These are phyloP conservation scores for Podaxis sp. DNA, from an alignment of 768 basidiomycete species.

Conservation along the genomic window DNA sequence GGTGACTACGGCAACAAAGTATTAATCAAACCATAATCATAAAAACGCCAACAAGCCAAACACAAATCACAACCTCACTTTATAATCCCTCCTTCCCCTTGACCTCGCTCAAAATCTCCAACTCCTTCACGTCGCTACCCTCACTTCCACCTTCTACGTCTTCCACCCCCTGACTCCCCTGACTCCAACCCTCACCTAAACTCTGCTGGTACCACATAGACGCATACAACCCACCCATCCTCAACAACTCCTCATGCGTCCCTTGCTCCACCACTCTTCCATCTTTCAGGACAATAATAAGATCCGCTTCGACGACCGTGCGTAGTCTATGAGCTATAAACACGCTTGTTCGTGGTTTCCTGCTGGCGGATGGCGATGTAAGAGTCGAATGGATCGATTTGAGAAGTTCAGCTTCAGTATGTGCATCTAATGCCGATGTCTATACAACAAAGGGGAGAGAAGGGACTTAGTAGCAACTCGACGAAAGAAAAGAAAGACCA, in stretches of 20 bases:
- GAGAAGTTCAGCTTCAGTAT: constrained; percentile 95
- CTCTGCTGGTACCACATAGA: constrained; percentile 85
- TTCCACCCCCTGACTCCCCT: too few relatives aligned
- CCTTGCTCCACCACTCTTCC: constrained; percentile 92
- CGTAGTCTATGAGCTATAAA: constrained; percentile 95
- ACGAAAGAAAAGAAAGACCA: constrained; percentile 20
- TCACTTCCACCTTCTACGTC: too few relatives aligned
- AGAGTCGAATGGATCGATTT: constrained; percentile 84
- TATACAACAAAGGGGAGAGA: constrained; percentile 26
- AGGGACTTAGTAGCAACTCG: neutral
- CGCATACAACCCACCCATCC: constrained; percentile 64
- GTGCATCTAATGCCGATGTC: constrained; percentile 95
- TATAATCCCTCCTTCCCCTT: too few relatives aligned
- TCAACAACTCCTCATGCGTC: constrained; percentile 83
- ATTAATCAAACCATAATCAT: too few relatives aligned
- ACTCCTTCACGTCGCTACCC: too few relatives aligned
- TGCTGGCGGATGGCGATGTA: constrained; percentile 20
- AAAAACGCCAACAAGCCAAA: too few relatives aligned
- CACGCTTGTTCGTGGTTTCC: constrained; percentile 85
- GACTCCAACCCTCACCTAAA: constrained; percentile 30
- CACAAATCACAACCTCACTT: too few relatives aligned
- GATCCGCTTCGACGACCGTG: constrained; percentile 90
- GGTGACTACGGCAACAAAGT: too few relatives aligned
- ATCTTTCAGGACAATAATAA: constrained; percentile 93
- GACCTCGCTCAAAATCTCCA: too few relatives aligned